Evolutionary conservation across 2,329 filamentous ascomycete species (phyloP).

Genomic region (Geosmithia morbida): DNA sequence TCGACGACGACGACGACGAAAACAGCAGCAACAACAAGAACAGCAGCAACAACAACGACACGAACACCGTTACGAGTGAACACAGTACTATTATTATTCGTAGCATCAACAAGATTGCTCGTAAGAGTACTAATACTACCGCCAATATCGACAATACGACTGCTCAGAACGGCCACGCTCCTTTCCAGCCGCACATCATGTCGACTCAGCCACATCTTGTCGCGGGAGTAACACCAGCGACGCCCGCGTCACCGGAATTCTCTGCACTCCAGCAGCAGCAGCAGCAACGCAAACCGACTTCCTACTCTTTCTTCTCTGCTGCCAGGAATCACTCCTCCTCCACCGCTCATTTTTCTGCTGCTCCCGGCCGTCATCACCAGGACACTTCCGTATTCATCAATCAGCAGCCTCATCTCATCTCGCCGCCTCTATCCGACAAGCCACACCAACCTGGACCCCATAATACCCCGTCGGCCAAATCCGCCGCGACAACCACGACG

Average conservation of each 20-base stretch:
- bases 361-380: no score
- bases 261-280: neutral
- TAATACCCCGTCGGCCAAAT: neutral
- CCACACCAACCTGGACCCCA: neutral
- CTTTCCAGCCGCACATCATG: neutral
- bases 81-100: neutral
- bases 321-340: no score
- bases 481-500: neutral
- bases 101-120: neutral
- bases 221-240: neutral
- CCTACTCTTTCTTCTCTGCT: no score
- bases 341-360: no score
- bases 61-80: neutral
- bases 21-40: neutral
- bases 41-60: neutral
- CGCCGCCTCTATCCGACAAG: neutral
- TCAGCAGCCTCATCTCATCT: neutral
- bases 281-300: neutral
- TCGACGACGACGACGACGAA: neutral
- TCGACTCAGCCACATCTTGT: neutral
- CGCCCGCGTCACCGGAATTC: neutral
- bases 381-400: no score
- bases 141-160: no score
- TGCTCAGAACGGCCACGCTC: neutral
- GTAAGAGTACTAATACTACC: neutral